phyloP scores from a whole-genome alignment of 495 filamentous ascomycete genomes.

The Neurospora terricola region DNA sequence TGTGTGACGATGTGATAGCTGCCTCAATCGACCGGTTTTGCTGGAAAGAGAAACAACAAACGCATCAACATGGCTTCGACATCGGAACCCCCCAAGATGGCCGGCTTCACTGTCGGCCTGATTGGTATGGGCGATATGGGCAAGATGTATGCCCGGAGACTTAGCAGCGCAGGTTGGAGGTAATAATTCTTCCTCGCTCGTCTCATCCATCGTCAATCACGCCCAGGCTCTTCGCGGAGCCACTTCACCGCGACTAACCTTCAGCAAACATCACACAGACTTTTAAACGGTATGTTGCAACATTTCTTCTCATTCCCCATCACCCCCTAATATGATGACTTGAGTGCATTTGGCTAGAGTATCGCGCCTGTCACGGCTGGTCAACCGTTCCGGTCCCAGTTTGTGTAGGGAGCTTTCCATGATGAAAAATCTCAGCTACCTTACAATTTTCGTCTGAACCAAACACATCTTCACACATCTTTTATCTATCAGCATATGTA shows the following conservation, averaged over 20 bases:
- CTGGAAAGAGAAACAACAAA: neutral
- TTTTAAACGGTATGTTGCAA: conserved; percentile 11
- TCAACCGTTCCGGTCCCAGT: conserved; percentile 30
- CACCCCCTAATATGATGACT: conserved; percentile 69
- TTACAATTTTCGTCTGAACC: conserved; percentile 79
- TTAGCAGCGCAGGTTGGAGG: conserved; percentile 93
- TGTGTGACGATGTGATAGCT: neutral
- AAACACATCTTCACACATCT: conserved; percentile 1
- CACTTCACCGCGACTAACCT: neutral
- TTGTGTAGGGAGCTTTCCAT: conserved; percentile 50
- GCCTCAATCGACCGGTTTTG: neutral
- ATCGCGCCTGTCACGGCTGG: conserved; percentile 44
- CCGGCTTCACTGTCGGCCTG: conserved; percentile 69
- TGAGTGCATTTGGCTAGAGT: conserved; percentile 99
- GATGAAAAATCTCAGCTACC: conserved; percentile 98
- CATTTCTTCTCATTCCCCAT: conserved; percentile 2
- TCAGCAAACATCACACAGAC: conserved; percentile 13
- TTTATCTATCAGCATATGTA: conserved; percentile 6
- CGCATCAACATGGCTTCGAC: conserved; percentile 8
- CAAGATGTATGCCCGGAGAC: conserved; percentile 89
- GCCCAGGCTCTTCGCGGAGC: neutral
- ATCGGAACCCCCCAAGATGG: conserved; percentile 32
- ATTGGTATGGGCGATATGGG: conserved; percentile 99
- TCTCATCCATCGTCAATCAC: neutral
- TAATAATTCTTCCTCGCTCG: conserved; percentile 36